phyloP scores from a whole-genome alignment of 2,329 filamentous ascomycete genomes.

The Aspergillus luchuensis region DNA sequence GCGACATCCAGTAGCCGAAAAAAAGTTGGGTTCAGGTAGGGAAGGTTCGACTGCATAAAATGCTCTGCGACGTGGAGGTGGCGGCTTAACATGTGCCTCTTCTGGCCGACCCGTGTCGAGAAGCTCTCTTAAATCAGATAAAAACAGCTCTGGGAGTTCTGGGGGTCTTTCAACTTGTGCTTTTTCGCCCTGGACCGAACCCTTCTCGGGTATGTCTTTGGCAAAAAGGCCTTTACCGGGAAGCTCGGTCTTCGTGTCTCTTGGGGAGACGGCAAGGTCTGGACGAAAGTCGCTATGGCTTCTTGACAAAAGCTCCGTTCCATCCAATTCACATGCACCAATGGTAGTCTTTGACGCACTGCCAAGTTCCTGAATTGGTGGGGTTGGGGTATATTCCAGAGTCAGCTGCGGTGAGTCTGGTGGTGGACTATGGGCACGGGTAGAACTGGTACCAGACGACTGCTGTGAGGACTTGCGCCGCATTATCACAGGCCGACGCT shows the following conservation, averaged over 20 bases:
- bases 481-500: conserved; percentile 35
- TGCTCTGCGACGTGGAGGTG: background rate
- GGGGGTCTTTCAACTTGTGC: background rate
- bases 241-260: background rate
- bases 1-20: conserved; percentile 16
- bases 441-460: conserved; percentile 22
- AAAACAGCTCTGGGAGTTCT: conserved; percentile 14
- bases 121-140: conserved; percentile 16
- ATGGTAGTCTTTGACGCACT: background rate
- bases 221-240: background rate
- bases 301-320: background rate
- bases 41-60: conserved; percentile 9
- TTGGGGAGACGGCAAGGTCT: background rate
- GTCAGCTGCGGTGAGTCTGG: conserved; percentile 8
- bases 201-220: background rate
- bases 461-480: conserved; percentile 42
- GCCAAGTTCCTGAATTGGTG: background rate
- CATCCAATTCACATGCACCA: background rate
- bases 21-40: conserved; percentile 19
- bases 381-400: background rate
- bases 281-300: background rate
- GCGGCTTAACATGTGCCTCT: background rate
- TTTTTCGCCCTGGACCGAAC: background rate
- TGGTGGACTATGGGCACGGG: conserved; percentile 17
- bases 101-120: conserved; percentile 9